Conservation (phyloP, 2,329 filamentous ascomycete genomes). For the Venturia oleaginea region DNA sequence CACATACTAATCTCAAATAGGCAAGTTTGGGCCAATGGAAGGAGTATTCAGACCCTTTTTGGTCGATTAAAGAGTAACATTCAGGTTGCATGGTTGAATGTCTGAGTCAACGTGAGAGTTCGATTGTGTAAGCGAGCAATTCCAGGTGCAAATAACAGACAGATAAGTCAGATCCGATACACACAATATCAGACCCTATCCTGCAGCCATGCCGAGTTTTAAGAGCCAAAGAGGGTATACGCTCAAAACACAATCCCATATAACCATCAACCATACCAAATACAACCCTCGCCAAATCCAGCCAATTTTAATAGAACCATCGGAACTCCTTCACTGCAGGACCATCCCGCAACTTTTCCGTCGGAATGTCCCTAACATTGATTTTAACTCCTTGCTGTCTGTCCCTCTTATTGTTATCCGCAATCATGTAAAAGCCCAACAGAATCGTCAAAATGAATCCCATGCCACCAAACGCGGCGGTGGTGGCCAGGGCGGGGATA, state of each 20-base stretch:
- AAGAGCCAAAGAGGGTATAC: background rate
- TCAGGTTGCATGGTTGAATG: too few species aligned
- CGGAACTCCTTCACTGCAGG: constrained; percentile 35
- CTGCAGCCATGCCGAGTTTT: background rate
- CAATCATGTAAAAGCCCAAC: constrained; percentile 55
- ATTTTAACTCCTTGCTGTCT: constrained; percentile 45
- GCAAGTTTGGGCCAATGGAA: too few species aligned
- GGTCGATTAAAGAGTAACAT: too few species aligned
- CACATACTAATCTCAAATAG: background rate
- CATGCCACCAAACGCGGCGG: constrained; percentile 52
- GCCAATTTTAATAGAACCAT: constrained; percentile 25
- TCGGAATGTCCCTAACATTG: constrained; percentile 41
- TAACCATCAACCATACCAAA: background rate
- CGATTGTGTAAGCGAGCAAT: too few species aligned
- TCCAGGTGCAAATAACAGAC: too few species aligned
- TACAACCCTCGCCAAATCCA: background rate
- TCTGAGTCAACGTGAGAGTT: too few species aligned
- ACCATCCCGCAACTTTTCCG: constrained; percentile 36
- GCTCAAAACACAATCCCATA: background rate
- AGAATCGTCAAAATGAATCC: constrained; percentile 47
- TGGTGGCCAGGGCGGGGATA: constrained; percentile 55
- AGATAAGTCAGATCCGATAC: too few species aligned
- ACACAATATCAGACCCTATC: background rate
- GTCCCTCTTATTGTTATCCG: constrained; percentile 56
- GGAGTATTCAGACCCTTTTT: too few species aligned